These are phyloP conservation scores for Carex cristatella DNA, from an alignment of 176 grass and related monocot species.

Conservation along the genomic window DNA sequence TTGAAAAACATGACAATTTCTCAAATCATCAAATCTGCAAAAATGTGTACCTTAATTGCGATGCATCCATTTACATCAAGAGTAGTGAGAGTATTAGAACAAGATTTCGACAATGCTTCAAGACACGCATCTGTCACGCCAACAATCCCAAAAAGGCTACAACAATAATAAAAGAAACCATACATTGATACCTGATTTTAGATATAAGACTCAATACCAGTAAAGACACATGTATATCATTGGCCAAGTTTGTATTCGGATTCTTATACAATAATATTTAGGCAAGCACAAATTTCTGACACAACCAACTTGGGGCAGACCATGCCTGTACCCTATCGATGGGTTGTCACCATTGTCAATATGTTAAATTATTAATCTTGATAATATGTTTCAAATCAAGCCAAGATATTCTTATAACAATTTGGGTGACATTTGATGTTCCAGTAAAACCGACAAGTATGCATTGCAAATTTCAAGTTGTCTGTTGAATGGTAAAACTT, in stretches of 20 bases:
- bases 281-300: not conserved
- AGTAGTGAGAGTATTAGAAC: slow-evolving; percentile 55
- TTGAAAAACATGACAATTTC: not conserved
- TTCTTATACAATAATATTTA: not conserved
- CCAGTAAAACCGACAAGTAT: not conserved
- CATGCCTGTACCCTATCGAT: not conserved
- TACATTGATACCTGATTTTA: not conserved
- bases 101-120: slow-evolving; percentile 62
- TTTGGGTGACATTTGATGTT: not conserved
- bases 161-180: slow-evolving; percentile 4
- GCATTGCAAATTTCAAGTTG: no score
- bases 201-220: not conserved
- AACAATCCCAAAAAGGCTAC: slow-evolving; percentile 80
- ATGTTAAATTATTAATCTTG: not conserved
- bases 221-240: not conserved
- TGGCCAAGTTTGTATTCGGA: not conserved
- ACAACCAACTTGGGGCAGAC: not conserved
- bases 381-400: not conserved
- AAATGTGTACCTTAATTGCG: slow-evolving; percentile 61
- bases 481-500: no score
- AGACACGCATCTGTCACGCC: slow-evolving; percentile 76
- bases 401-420: not conserved
- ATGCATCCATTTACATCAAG: slow-evolving; percentile 89
- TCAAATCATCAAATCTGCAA: not conserved
- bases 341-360: not conserved